Conservation (phyloP, 1,139 yeast species). For the Scheffersomyces stambukii region DNA sequence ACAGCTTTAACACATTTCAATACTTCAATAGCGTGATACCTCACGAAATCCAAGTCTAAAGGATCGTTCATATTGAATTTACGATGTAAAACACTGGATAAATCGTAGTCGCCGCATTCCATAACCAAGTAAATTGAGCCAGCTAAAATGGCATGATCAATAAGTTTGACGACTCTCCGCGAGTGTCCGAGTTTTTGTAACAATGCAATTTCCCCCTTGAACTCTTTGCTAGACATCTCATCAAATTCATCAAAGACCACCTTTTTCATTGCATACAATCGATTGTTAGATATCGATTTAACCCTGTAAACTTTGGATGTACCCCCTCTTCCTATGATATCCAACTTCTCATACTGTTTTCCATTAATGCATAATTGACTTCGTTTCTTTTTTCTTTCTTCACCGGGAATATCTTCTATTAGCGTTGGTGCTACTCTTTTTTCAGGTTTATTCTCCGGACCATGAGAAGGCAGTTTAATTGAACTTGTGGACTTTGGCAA, state of each 20-base stretch:
- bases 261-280: slow-evolving; percentile 74
- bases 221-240: slow-evolving; percentile 65
- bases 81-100: slow-evolving; percentile 74
- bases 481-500: slow-evolving; percentile 8
- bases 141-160: slow-evolving; percentile 68
- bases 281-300: slow-evolving; percentile 47
- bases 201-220: slow-evolving; percentile 86
- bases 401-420: slow-evolving; percentile 2
- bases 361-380: slow-evolving; percentile 47
- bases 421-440: slow-evolving; percentile 1
- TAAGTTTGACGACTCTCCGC: slow-evolving; percentile 71
- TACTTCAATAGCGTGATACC: slow-evolving; percentile 78
- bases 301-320: slow-evolving; percentile 90
- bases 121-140: slow-evolving; percentile 70
- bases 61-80: slow-evolving; percentile 42
- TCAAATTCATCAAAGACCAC: slow-evolving; percentile 83
- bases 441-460: slow-evolving; percentile 9
- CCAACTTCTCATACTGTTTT: slow-evolving; percentile 67
- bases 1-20: slow-evolving; percentile 83
- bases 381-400: slow-evolving; percentile 21
- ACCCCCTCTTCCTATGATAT: slow-evolving; percentile 87
- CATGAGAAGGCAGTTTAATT: slow-evolving; percentile 2
- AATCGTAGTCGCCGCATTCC: slow-evolving; percentile 95
- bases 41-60: slow-evolving; percentile 72
- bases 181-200: slow-evolving; percentile 56